Conservation (phyloP, 2,329 filamentous ascomycete species). For the Clarireedia monteithiana region DNA sequence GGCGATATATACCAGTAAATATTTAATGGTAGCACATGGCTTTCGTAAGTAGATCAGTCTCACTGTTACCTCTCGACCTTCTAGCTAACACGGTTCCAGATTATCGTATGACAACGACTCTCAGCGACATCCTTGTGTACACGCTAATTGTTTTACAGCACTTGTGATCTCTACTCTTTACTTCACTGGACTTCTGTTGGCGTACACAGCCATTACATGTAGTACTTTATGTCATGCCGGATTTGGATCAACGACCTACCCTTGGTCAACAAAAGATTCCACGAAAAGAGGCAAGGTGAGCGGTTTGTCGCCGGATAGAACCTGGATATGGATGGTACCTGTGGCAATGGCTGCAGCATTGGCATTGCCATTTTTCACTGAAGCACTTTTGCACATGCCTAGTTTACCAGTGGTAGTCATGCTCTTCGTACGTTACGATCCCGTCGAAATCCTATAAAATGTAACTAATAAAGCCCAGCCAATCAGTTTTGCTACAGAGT, state of each 20-base stretch:
- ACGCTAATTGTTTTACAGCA: background rate
- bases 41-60: background rate
- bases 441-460: too few species aligned
- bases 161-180: background rate
- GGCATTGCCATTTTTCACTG: conserved; percentile 20
- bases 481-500: conserved; percentile 17
- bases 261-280: too few species aligned
- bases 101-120: background rate
- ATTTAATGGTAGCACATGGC: background rate
- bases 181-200: background rate
- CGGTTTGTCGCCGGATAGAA: background rate
- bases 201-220: background rate
- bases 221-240: background rate
- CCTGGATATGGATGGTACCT: conserved; percentile 17
- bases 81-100: background rate
- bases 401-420: conserved; percentile 23
- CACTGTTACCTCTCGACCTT: background rate
- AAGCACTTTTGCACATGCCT: conserved; percentile 23
- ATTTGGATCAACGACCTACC: too few species aligned
- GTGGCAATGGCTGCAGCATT: conserved; percentile 17
- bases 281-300: too few species aligned
- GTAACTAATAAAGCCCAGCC: conserved; percentile 14
- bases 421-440: conserved; percentile 21
- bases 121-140: background rate
- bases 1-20: background rate